Evolutionary conservation across 2,329 filamentous ascomycete species (phyloP).

Genomic region (Ophiostoma populinum): DNA sequence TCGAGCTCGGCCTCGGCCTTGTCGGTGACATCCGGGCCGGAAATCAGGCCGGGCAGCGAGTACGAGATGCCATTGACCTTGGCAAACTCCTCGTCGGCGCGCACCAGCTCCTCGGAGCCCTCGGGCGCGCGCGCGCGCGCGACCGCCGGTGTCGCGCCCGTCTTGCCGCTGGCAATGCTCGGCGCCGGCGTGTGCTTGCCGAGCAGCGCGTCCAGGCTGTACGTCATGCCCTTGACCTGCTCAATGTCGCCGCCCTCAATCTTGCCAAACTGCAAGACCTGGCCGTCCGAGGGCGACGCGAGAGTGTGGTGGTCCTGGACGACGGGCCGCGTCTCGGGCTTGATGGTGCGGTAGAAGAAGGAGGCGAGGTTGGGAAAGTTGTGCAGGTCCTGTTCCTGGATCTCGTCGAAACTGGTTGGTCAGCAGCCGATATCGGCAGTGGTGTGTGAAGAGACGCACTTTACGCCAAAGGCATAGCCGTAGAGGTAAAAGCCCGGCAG

Average conservation of each 20-base stretch:
- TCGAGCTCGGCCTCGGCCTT: conserved; percentile 32
- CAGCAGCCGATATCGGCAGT: neutral
- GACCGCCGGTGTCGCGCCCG: neutral
- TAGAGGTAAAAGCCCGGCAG: conserved; percentile 86
- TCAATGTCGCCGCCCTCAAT: conserved; percentile 92
- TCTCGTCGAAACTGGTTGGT: conserved; percentile 53
- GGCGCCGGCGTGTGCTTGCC: conserved; percentile 45
- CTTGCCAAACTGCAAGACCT: conserved; percentile 76
- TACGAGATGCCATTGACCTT: conserved; percentile 88
- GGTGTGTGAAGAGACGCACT: conserved; percentile 32
- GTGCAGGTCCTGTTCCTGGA: conserved; percentile 75
- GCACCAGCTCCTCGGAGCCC: conserved; percentile 48
- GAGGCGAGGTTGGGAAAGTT: conserved; percentile 82
- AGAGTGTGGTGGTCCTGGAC: conserved; percentile 67
- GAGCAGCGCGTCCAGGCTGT: conserved; percentile 82
- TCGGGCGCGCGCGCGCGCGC: conserved; percentile 5
- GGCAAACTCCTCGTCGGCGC: conserved; percentile 81
- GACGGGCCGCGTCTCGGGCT: conserved; percentile 71
- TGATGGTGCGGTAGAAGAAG: conserved; percentile 93
- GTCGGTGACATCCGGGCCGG: conserved; percentile 39
- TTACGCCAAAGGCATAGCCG: conserved; percentile 80
- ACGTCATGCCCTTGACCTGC: conserved; percentile 97
- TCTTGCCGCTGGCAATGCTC: conserved; percentile 27
- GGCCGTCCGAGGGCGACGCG: conserved; percentile 78
- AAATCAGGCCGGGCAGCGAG: conserved; percentile 73